Evolutionary conservation across 371 early-diverging fungal species (phyloP), one percentile per base, ranked within the genome.

Genomic region (Saksenaea vasiformis): DNA sequence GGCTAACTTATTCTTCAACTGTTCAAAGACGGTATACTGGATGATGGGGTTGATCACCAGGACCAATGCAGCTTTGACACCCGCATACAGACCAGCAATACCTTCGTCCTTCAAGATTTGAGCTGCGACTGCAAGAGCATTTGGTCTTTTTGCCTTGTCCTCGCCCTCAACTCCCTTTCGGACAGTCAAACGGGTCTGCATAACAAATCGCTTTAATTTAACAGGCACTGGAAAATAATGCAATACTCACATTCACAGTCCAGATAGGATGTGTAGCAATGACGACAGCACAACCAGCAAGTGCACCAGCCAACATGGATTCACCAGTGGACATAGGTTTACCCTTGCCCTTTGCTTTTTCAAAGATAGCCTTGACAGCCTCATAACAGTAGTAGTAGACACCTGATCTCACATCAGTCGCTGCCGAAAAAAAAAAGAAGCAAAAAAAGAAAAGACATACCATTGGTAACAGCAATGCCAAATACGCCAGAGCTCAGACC

Each of bases 1-100:
- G 36, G 80, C 67, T 13, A 91, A 60, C 63, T 78, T 78, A 61
- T 83, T 86, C 87, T 93, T 94, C 68, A 94, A 67, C 80, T 93
- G 93, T 80, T 98, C 98, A 85, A 95, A 98, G 7, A 90, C 93
- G 7, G 97, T 95, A 80, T 95, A 98, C 82, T 98, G 98, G 72
- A 98, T 98, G 65, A 96, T 93, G 47, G 98, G 98, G 85, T 98
- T 98, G 79, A 91, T 90, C 62, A 98, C 98, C 68, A 98, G 85
- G 62, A 98, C 91, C 72, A 98, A 83, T 58, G 98, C 97, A 26
- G 97, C 97, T 38, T 89, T 77, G 15, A 93, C 83, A 57, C 98
- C 97, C 63, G 92, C 88, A 87, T 90, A 97, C 74, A 98, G 89
- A 22, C 93, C 90, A 44, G 78, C 69, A 62, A 91, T 34, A 53